A percentile compares a stretch with the other conserved stretches of the same genome.
phyloP scores from a whole-genome alignment of 2,329 filamentous ascomycete species.

The Rhinocladiella similis region DNA sequence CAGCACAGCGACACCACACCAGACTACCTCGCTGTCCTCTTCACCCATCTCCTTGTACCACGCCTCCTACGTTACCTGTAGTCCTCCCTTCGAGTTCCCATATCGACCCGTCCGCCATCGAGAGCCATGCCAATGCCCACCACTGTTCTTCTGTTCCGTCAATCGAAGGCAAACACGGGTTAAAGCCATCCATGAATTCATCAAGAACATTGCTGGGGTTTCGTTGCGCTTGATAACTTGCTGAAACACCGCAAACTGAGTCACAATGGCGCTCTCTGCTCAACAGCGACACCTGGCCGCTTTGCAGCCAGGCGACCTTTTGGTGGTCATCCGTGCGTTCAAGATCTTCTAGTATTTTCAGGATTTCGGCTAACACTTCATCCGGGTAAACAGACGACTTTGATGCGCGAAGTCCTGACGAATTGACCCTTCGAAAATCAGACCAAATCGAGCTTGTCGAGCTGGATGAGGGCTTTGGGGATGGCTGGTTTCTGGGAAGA shows the following conservation, averaged over 20 bases:
- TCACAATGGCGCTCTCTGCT: constrained; percentile 35
- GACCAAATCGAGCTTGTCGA: constrained; percentile 65
- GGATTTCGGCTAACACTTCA: constrained; percentile 13
- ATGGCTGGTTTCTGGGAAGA: constrained; percentile 65
- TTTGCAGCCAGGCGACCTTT: constrained; percentile 40
- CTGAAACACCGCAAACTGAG: neutral
- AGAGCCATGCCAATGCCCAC: constrained; percentile 16
- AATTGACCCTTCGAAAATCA: constrained; percentile 81
- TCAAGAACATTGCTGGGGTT: neutral
- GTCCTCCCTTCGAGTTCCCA: neutral
- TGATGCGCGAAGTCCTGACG: constrained; percentile 84
- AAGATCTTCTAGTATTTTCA: neutral
- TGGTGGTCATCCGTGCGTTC: constrained; percentile 48
- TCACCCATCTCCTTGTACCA: neutral
- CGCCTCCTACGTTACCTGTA: neutral
- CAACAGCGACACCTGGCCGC: constrained; percentile 36
- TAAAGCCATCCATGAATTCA: neutral
- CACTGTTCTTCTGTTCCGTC: constrained; percentile 9
- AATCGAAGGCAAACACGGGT: constrained; percentile 3
- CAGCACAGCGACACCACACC: neutral
- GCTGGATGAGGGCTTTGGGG: constrained; percentile 66
- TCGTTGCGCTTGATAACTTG: constrained; percentile 1
- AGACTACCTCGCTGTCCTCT: neutral
- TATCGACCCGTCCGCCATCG: neutral
- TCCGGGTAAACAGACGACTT: constrained; percentile 73